Percentiles rank a stretch among this genome's conserved stretches.
phyloP scores from a whole-genome alignment of 208 protist genomes.

The Porcisia hertigi region DNA sequence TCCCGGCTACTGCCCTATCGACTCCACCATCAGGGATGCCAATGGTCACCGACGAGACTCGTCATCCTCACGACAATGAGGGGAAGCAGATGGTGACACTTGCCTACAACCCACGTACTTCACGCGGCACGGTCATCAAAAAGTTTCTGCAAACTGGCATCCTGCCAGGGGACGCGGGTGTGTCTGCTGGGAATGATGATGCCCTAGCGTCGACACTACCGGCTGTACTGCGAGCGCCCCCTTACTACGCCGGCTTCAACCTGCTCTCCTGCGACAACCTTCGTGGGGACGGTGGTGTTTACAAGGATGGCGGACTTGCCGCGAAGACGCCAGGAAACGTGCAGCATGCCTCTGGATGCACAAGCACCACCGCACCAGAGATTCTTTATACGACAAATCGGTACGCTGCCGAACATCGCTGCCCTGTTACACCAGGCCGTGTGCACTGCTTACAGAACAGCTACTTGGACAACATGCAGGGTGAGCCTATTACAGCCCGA shows the following conservation, averaged over 20 bases:
- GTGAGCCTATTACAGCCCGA: conserved; percentile 47
- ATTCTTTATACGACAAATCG: conserved; percentile 60
- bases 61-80: not conserved
- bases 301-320: not conserved
- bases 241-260: conserved; percentile 69
- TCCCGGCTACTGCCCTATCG: conserved; percentile 3
- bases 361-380: not conserved
- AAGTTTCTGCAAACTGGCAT: conserved; percentile 34
- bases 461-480: conserved; percentile 51
- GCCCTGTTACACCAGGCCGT: conserved; percentile 21
- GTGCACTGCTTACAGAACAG: conserved; percentile 65
- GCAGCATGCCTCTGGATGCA: conserved; percentile 11
- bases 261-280: conserved; percentile 41
- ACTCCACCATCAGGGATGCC: not conserved
- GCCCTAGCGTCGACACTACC: not conserved
- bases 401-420: conserved; percentile 29
- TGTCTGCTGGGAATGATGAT: not conserved
- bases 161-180: conserved; percentile 15
- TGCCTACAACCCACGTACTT: conserved; percentile 34
- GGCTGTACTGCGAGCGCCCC: conserved; percentile 6
- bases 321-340: not conserved
- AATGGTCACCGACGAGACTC: too few species aligned
- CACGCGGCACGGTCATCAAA: conserved; percentile 48
- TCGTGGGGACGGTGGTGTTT: not conserved
- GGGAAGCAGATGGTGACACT: conserved; percentile 24